These are phyloP conservation scores for Crithidia mellificae DNA, from an alignment of 208 protist species.

Conservation along the genomic window DNA sequence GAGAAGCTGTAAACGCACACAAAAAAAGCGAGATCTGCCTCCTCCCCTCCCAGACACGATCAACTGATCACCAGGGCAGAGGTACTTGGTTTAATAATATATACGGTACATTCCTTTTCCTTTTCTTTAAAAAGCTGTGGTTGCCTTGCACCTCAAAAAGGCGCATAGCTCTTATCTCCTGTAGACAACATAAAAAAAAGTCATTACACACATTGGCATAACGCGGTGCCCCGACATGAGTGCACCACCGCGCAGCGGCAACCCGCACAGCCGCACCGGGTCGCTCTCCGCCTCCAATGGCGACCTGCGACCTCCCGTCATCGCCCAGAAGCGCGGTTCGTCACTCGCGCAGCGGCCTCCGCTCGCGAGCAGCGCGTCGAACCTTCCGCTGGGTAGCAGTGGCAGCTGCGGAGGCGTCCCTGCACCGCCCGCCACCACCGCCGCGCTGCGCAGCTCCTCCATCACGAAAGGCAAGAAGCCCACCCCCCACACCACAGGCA, in stretches of 20 bases:
- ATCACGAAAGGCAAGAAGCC: not conserved
- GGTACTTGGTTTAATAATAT: too few species aligned
- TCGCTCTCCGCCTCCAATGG: conserved; percentile 1
- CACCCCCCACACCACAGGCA: too few species aligned
- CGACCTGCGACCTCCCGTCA: conserved; percentile 8
- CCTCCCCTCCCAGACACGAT: too few species aligned
- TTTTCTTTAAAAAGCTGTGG: too few species aligned
- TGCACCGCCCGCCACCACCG: not conserved
- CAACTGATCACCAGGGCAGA: too few species aligned
- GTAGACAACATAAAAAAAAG: too few species aligned
- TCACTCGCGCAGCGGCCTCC: not conserved
- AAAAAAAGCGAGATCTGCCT: too few species aligned
- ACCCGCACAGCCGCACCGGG: conserved; percentile 6
- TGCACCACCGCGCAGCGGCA: not conserved
- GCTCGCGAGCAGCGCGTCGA: not conserved
- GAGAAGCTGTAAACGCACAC: too few species aligned
- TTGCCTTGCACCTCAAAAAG: too few species aligned
- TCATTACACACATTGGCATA: not conserved
- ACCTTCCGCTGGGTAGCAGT: not conserved
- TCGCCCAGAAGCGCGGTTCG: conserved; percentile 3
- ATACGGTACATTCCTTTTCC: too few species aligned
- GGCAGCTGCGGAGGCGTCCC: not conserved
- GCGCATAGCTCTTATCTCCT: too few species aligned
- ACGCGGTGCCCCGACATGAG: conserved; percentile 6
- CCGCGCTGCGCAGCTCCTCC: not conserved